Evolutionary conservation across 371 early-diverging fungal species (phyloP).

Genomic region (Syncephalis plumigaleata): DNA sequence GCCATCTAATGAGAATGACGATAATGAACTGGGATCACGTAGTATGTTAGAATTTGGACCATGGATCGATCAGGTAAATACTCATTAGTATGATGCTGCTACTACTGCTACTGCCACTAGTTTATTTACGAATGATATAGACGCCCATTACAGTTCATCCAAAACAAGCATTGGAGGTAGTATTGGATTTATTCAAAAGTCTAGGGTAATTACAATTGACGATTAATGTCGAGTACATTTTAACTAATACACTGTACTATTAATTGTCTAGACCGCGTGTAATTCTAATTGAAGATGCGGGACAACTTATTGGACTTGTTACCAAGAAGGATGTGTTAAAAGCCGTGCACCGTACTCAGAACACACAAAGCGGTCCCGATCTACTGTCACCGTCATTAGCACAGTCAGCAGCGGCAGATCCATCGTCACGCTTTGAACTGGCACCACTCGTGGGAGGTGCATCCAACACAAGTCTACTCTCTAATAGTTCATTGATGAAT

Average conservation of each 20-base stretch:
- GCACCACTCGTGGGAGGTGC: too few species aligned
- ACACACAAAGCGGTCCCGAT: neutral
- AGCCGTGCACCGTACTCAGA: neutral
- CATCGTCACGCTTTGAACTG: too few species aligned
- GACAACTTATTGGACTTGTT: slow-evolving; percentile 47
- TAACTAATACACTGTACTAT: neutral
- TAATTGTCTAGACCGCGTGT: slow-evolving; percentile 36
- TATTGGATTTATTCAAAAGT: slow-evolving; percentile 80
- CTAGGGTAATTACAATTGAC: slow-evolving; percentile 32
- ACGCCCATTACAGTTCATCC: slow-evolving; percentile 76
- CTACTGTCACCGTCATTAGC: too few species aligned
- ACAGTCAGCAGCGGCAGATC: too few species aligned
- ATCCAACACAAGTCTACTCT: too few species aligned
- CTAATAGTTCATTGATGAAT: too few species aligned
- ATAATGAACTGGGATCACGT: slow-evolving; percentile 12
- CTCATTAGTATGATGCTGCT: neutral
- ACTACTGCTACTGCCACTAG: neutral
- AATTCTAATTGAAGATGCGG: slow-evolving; percentile 47
- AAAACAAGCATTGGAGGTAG: slow-evolving; percentile 67
- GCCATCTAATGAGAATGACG: neutral
- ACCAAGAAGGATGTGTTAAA: slow-evolving; percentile 65
- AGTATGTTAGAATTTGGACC: slow-evolving; percentile 48
- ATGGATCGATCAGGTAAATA: slow-evolving; percentile 47
- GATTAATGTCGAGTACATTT: neutral
- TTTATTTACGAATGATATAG: slow-evolving; percentile 8